Percentiles rank a stretch among this genome's conserved stretches.
These are phyloP conservation scores for Moesziomyces globuligerus DNA, from an alignment of 1,284 basidiomycete species.

Conservation along the genomic window DNA sequence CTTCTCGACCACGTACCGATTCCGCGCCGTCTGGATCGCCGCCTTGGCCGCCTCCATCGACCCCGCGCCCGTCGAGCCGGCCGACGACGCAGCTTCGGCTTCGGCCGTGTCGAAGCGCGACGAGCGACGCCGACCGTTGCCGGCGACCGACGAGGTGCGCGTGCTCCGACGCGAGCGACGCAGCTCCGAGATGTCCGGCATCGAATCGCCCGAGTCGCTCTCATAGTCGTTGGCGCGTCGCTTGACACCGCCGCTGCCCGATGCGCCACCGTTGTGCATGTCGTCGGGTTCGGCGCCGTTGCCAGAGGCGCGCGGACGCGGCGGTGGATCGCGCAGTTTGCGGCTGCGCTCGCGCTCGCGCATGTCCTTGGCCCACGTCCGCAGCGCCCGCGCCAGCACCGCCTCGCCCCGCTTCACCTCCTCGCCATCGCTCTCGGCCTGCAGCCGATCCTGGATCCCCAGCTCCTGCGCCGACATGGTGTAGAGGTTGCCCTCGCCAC, in stretches of 20 bases:
- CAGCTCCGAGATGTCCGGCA: slow-evolving; percentile 20
- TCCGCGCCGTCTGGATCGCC: slow-evolving; percentile 29
- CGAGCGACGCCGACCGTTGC: slow-evolving; percentile 23
- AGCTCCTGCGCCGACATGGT: slow-evolving; percentile 53
- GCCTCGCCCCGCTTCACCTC: slow-evolving; percentile 26
- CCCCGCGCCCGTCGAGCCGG: not conserved
- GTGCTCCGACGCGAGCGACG: slow-evolving; percentile 10
- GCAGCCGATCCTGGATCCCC: slow-evolving; percentile 34
- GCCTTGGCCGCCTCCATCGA: slow-evolving; percentile 28
- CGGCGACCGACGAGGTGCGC: slow-evolving; percentile 10
- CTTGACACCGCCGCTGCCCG: slow-evolving; percentile 11
- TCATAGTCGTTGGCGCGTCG: slow-evolving; percentile 35
- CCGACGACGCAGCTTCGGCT: slow-evolving; percentile 1
- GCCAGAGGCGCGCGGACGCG: not conserved
- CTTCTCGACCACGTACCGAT: slow-evolving; percentile 61
- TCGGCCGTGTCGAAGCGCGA: slow-evolving; percentile 17
- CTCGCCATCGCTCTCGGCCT: slow-evolving; percentile 30
- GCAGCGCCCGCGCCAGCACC: slow-evolving; percentile 27
- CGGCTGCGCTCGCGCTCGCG: slow-evolving; percentile 34
- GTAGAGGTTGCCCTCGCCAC: slow-evolving; percentile 20
- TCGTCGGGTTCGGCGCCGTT: slow-evolving; percentile 7
- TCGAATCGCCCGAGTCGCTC: slow-evolving; percentile 34
- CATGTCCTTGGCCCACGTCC: slow-evolving; percentile 42
- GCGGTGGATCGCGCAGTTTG: slow-evolving; percentile 24
- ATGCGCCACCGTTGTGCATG: slow-evolving; percentile 1